Evolutionary conservation across 371 early-diverging fungal genomes (phyloP), one percentile per base, ranked within the genome.

Genomic region (Mucor racemosus): DNA sequence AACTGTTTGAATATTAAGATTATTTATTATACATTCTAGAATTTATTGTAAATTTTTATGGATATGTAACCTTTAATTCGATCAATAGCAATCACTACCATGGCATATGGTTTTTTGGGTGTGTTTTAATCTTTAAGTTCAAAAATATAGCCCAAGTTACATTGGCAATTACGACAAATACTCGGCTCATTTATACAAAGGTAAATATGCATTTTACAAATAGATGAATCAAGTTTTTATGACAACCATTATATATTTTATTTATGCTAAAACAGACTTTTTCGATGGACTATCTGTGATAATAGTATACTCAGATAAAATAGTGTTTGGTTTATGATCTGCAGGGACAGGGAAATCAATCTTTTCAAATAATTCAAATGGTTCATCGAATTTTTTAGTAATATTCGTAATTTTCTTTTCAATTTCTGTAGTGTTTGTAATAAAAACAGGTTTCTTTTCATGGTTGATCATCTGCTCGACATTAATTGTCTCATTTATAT

Each of bases 261-360:
- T 36, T 57, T 35, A 35, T 13, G 36, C 17, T 57, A 31, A 35
- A 35, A 57, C 57, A 57, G 38, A 48, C 8, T 48, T 48, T 19
- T 48, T 48, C 26, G 62, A 50, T 31, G 44, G 60, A 7, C 21
- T 41, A 15, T 65, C 65, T 5, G 59, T 50, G 0, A 58, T 40
- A 3, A 65, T 33, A 31, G 33, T n/a, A 50, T 65, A 65, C 8
- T 67, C 60, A 21, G 61, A 61, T 13, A 67, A 34, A 19, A 67
- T 61, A 8, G 67, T 67, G 19, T 61, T 67, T 42, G 61, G 62
- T n/a, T 57, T 55, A 31, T 56, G 36, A 19, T 1, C 5, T 35
- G n/a, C 10, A 31, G 62, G 56, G 0, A 9, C 48, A 9, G 66
- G 55, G 26, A 66, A 59, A 3, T 54, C 26, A 4, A 44, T 55